Base-by-base conservation (phyloP, 371 early-diverging fungal genomes). In the Saksenaea vasiformis region DNA sequence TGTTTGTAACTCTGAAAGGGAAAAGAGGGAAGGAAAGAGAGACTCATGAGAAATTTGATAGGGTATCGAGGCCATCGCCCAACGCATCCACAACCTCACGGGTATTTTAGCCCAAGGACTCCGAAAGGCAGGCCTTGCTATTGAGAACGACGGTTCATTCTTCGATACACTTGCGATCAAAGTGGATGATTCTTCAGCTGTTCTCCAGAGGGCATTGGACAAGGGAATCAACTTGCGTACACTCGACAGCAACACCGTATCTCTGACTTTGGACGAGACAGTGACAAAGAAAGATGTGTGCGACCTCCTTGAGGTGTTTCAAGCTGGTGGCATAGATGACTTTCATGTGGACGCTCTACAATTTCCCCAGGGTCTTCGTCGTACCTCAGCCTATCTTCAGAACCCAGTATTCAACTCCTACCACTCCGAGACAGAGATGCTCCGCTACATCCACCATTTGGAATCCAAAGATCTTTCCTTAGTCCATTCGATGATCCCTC, bases 391-490 rank as follows among this genome's bases (percentile, higher is more conserved):
- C 5, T 94, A 85, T 74, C 72, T 98, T 62, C 85, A 89, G 38
- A 95, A 98, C 79, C 88, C 90, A 27, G 87, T 97, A 60, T 98
- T 98, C 87, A 95, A 94, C 86, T 74, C 87, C 58, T 90, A 94
- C 77, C 98, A 96, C 80, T 95, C 95, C n/a, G 98, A 98, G 78
- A 97, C 98, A n/a, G 96, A 97, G 70, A 93, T 97, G 93, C 85
- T 97, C 58, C 90, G 98, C 53, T 98, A 98, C 82, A 91, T 98
- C 61, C 85, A 90, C 54, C 89, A 92, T 65, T 88, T 98, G 43
- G 94, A 96, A 82, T 89, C 87, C 85, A 95, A 94, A 85, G 98
- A 98, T 78, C 85, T 98, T 76, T 96, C 96, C 15, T 83, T 98
- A 58, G 93, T 91, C 54, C 91, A 98, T 77, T 94, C 98, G 59